phyloP scores from a whole-genome alignment of 2,329 filamentous ascomycete species.

The Aspergillus sp. region DNA sequence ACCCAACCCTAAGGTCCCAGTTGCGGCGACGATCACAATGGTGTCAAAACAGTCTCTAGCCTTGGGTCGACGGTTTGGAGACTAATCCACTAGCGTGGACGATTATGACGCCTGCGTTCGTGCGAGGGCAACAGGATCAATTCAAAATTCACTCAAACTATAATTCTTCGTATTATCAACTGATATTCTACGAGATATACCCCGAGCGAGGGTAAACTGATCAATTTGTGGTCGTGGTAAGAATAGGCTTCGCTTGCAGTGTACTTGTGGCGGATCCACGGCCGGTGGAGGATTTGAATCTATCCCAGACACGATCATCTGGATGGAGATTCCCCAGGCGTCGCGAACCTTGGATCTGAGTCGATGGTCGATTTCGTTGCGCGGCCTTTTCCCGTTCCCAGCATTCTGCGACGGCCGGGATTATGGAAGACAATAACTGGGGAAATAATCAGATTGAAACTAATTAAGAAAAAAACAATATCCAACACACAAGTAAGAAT shows the following conservation, averaged over 20 bases:
- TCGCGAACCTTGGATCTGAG: neutral
- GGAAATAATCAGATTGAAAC: no score
- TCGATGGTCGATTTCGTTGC: neutral
- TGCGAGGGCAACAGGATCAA: no score
- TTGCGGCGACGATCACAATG: constrained; percentile 8
- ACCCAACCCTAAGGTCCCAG: neutral
- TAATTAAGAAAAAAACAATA: no score
- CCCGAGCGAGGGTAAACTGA: neutral
- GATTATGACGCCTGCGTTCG: neutral
- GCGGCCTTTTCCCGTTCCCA: neutral
- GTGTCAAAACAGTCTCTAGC: constrained; percentile 1
- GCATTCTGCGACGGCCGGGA: neutral
- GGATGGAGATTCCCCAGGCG: neutral
- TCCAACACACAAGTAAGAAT: no score
- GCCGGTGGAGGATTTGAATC: neutral
- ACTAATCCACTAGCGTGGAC: neutral
- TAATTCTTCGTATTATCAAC: no score
- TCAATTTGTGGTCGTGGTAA: neutral
- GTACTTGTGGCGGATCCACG: neutral
- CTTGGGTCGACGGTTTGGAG: neutral
- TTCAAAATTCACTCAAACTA: no score
- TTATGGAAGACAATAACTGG: no score
- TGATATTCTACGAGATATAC: neutral
- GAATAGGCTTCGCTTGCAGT: neutral
- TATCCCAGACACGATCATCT: neutral